Conservation (phyloP, 805 yeast genomes). For the Saccharomyces jurei region DNA sequence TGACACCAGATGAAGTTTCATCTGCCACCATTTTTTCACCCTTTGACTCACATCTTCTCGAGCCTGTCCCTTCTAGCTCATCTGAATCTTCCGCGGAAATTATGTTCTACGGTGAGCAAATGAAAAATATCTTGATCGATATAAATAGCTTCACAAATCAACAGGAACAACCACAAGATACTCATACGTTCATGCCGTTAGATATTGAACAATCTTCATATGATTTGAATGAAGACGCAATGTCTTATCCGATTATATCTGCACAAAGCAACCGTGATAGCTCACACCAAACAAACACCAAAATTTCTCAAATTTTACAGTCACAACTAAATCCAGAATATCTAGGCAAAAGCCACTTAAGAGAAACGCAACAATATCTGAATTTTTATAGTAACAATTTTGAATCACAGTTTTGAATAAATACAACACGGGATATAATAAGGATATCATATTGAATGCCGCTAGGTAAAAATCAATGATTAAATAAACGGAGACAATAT, state of each 20-base stretch:
- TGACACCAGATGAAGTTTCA: background rate
- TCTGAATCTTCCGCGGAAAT: background rate
- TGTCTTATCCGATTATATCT: conserved; percentile 1
- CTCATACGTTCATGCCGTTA: conserved; percentile 7
- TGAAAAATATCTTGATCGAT: background rate
- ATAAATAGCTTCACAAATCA: background rate
- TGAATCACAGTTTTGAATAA: conserved; percentile 8
- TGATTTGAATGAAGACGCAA: background rate
- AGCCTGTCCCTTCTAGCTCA: background rate
- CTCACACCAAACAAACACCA: background rate
- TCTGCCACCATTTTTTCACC: background rate
- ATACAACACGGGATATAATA: background rate
- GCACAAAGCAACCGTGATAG: background rate
- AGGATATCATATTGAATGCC: background rate
- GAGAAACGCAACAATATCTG: conserved; percentile 26
- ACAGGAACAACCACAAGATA: background rate
- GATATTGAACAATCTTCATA: conserved; percentile 13
- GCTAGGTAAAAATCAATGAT: background rate
- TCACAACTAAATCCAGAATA: conserved; percentile 12
- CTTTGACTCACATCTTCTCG: background rate
- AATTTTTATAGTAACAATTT: conserved; percentile 23
- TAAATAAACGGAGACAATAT: background rate
- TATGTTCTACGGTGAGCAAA: background rate
- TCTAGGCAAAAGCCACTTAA: conserved; percentile 19
- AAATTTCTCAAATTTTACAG: conserved; percentile 6